Conservation (phyloP, 2,329 filamentous ascomycete genomes). For the Colletotrichum abscissum region DNA sequence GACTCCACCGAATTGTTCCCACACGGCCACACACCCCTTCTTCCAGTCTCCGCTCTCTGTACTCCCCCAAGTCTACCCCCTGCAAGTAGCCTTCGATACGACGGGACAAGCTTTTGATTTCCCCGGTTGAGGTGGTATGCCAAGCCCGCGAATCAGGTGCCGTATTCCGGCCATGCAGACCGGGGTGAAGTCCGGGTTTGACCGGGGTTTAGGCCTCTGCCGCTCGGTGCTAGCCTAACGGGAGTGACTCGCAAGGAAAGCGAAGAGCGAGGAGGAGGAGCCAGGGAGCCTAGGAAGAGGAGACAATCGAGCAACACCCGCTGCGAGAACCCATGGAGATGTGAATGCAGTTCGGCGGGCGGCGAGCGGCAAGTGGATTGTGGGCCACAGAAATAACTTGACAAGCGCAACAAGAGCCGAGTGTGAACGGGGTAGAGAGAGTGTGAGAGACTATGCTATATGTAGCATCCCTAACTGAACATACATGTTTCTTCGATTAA, state of each 20-base stretch:
- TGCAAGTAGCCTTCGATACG: constrained; percentile 19
- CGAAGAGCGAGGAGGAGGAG: background rate
- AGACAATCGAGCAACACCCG: background rate
- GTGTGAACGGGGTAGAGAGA: background rate
- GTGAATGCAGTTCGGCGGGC: constrained; percentile 6
- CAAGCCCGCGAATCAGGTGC: constrained; percentile 32
- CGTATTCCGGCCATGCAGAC: constrained; percentile 15
- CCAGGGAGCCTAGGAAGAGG: background rate
- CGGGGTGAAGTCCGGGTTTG: constrained; percentile 1
- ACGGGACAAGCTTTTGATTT: constrained; percentile 34
- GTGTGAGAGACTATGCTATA: background rate
- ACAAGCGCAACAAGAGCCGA: constrained; percentile 2
- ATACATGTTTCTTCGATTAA: background rate
- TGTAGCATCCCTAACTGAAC: background rate
- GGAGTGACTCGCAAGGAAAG: background rate
- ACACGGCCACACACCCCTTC: background rate
- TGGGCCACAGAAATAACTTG: constrained; percentile 5
- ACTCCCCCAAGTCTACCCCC: background rate
- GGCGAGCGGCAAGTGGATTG: constrained; percentile 17
- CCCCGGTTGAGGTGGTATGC: constrained; percentile 14
- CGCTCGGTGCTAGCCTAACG: background rate
- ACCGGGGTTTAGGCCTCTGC: constrained; percentile 7
- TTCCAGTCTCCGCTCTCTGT: too few relatives aligned
- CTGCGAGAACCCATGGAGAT: background rate
- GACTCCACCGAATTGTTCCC: background rate